A percentile compares a stretch with the other conserved stretches of the same genome.
Conservation (phyloP, 768 basidiomycete genomes). For the Suillus occidentalis region DNA sequence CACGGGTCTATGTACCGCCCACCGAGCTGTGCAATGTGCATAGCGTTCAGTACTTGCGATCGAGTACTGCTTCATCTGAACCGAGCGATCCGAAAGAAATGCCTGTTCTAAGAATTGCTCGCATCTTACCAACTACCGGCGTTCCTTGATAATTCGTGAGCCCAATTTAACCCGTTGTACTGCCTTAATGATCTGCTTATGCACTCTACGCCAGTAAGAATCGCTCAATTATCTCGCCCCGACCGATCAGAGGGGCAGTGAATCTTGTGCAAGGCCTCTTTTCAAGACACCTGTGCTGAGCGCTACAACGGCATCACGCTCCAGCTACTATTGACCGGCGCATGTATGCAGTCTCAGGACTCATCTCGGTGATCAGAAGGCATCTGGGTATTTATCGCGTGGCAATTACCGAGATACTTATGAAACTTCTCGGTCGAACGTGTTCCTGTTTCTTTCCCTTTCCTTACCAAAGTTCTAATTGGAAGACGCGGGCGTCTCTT, state of each 20-base stretch:
- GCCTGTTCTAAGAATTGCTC: not conserved
- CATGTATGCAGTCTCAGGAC: not conserved
- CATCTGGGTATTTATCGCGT: not conserved
- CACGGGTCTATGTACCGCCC: not conserved
- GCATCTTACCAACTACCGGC: not conserved
- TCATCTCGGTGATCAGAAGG: not conserved
- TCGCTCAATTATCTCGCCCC: not conserved
- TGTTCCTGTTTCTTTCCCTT: conserved; percentile 5
- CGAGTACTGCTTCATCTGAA: not conserved
- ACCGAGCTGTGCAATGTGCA: not conserved
- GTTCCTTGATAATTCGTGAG: not conserved
- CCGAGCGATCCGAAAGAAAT: not conserved
- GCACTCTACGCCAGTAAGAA: not conserved
- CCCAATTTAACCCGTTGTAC: not conserved
- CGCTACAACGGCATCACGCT: not conserved
- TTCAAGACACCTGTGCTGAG: not conserved
- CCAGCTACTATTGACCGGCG: not conserved
- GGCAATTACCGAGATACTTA: conserved; percentile 1
- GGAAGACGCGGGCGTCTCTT: conserved; percentile 12
- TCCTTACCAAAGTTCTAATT: conserved; percentile 9
- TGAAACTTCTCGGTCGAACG: conserved; percentile 2
- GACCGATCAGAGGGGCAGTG: conserved; percentile 3
- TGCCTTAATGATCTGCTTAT: not conserved
- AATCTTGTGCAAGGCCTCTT: not conserved
- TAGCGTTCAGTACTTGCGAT: not conserved